Evolutionary conservation across 2,329 filamentous ascomycete species (phyloP).

Genomic region (Pestalotiopsis sp.): DNA sequence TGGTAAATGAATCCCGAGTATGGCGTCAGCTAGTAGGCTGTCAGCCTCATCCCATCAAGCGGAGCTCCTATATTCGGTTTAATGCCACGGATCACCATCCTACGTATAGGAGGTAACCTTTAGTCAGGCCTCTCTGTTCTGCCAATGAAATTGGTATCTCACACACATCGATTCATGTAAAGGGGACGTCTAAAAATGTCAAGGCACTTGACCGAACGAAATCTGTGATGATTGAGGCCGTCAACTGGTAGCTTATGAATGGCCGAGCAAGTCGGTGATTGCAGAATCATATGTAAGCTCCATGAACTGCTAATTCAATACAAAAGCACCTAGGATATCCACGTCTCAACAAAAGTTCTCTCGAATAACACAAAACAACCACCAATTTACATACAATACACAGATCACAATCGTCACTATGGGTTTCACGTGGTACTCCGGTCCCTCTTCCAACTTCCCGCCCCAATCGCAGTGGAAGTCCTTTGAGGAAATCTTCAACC

Average conservation of each 20-base stretch:
- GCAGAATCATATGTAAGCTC: too few relatives aligned
- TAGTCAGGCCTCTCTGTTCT: background rate
- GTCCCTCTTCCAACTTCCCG: conserved; percentile 34
- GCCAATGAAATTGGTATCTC: background rate
- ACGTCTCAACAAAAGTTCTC: too few relatives aligned
- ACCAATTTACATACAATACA: conserved; percentile 5
- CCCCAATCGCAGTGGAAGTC: conserved; percentile 32
- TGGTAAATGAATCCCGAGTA: background rate
- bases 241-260: too few relatives aligned
- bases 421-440: conserved; percentile 14
- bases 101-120: background rate
- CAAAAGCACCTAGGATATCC: too few relatives aligned
- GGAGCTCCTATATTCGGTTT: background rate
- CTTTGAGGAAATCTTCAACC: conserved; percentile 37
- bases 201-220: too few relatives aligned
- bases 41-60: conserved; percentile 1
- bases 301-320: too few relatives aligned
- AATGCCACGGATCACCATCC: background rate
- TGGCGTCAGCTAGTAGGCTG: background rate
- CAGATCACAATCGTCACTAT: conserved; percentile 13
- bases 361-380: background rate
- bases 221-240: too few relatives aligned
- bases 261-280: too few relatives aligned
- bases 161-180: too few relatives aligned
- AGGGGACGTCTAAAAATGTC: too few relatives aligned